Evolutionary conservation across 805 yeast genomes (phyloP), one percentile per base, ranked within the genome.

Genomic region (Aciculoconidium aculeatum): DNA sequence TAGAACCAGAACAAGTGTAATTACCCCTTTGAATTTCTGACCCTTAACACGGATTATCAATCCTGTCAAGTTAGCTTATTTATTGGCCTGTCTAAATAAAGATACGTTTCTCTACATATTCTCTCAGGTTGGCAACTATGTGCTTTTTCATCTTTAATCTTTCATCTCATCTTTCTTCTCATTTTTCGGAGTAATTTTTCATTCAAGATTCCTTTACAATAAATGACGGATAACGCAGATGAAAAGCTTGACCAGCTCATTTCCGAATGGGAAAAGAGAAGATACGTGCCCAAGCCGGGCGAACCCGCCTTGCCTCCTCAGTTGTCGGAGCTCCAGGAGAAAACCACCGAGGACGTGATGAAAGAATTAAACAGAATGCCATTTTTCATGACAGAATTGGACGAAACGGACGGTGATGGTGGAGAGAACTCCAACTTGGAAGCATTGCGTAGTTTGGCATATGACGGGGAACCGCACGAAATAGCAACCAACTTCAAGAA

Each of bases 391-490:
- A 87, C 87, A 10, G 71, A 80, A 42, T 58, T 86, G 11, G 94
- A 82, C 45, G 83, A 75, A 17, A 72, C 77, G 3, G 86, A 82
- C 42, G 87, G 83, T 10, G 78, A 70, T 4, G 85, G 83, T 25
- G 90, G 87, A 17, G 80, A 77, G 24, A 84, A 83, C 47, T 49
- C 66, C 4, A 79, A 75, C 29, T 58, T 92, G 11, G 97, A 90
- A 49, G 98, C 98, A 0, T 66, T 92, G 34, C 80, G 80, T 49
- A 90, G 95, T 4, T 63, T 92, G 42, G 95, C 94, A 0, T 87
- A 85, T 49, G 98, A 92, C 28, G 98, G 97, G 25, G 95, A 86
- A 39, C 96, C 96, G 0, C 78, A 81, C 45, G 98, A 92, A 48
- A 65, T 87, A 19, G 96, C 96, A 4, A 67, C 74, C 14, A 88